Evolutionary conservation across 148 eudicot genomes (phyloP), one percentile per base, ranked within the genome.

Genomic region (Polygonum aviculare): DNA sequence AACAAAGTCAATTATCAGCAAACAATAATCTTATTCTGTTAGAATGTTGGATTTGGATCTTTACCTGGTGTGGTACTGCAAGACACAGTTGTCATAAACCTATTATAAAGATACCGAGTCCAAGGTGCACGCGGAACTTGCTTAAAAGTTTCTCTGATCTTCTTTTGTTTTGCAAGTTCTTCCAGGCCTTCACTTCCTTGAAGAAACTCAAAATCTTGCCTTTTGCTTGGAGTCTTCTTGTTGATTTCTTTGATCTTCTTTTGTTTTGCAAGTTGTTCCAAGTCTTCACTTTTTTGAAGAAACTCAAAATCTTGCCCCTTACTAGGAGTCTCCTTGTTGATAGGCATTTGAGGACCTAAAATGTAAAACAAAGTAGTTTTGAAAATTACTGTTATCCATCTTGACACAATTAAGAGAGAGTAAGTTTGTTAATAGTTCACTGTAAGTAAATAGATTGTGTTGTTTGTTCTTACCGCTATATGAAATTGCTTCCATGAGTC

Each of bases 391-490:
- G 55, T 50, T 14, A 14, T 50, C 47, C 47, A 16, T 50, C 50
- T 48, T 0, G 16, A 12, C 14, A 14, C 19, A 41, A 41, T 41
- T 6, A 41, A 41, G 45, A 6, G 2, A 41, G 1, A 51, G 6
- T 51, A 51, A 18, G 6, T 51, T 51, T 15, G 1, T 14, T 51
- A 15, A 51, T 51, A 51, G n/a, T 16, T 7, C 45, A 41, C 9
- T 41, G 45, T 41, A 6, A 41, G 10, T 41, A 41, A 5, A 41
- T 41, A 60, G 10, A 31, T 60, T 60, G 69, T 21, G 31, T 60
- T 60, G 69, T 21, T 60, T 60, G 10, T 44, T 67, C 41, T 67
- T 67, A 67, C 72, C 72, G 16, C 44, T n/a, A 36, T 67, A 67
- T 10, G 72, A 41, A 67, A 67, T 35, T 14, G 72, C 44, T 15